Base-by-base conservation (phyloP, 1,139 yeast species). In the Yamadazyma jaroonii region DNA sequence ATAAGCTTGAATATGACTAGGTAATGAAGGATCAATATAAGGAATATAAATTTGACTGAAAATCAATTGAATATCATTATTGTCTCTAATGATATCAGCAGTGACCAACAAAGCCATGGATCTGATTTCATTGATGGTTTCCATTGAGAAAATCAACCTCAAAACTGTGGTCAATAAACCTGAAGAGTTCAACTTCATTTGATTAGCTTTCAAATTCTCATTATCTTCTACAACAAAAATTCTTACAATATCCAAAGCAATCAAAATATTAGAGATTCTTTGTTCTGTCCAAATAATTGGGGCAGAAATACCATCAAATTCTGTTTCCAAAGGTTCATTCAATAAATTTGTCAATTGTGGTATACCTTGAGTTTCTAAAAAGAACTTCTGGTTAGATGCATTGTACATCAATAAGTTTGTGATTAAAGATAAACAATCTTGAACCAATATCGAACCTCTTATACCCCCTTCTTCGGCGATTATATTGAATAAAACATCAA, bases 11-110 rank as follows among this genome's bases (percentile, higher is more conserved):
- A 62, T 48, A 38, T 64, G 72, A 4, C 71, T 52, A 1, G 88
- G 86, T 42, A 84, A 59, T n/a, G 87, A 74, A 7, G 96, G 89
- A 54, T 89, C 97, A 42, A 89, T 67, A 53, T 82, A 87, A 0
- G 98, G 98, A 5, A 92, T 96, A 56, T 92, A 97, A 15, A 90
- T 81, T 40, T 79, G 80, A 3, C 89, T 73, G 52, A 92, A 83
- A 45, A 79, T 79, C 17, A 64, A 64, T 57, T 89, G 97, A 26
- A 84, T 71, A 8, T 66, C 72, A 10, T 73, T 58, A 56, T 87
- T 82, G 28, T 80, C 74, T 42, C 79, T 65, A 4, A 92, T 82
- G 28, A 90, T 67, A 48, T 84, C 92, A 2, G 94, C 90, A 2
- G 87, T 79, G 0, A 95, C 79, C 9, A 81, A 62, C 32, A 92